A percentile compares a stretch with the other conserved stretches of the same genome.
Evolutionary conservation across 1,284 basidiomycete genomes (phyloP).

Genomic region (Ganoderma resinaceum): DNA sequence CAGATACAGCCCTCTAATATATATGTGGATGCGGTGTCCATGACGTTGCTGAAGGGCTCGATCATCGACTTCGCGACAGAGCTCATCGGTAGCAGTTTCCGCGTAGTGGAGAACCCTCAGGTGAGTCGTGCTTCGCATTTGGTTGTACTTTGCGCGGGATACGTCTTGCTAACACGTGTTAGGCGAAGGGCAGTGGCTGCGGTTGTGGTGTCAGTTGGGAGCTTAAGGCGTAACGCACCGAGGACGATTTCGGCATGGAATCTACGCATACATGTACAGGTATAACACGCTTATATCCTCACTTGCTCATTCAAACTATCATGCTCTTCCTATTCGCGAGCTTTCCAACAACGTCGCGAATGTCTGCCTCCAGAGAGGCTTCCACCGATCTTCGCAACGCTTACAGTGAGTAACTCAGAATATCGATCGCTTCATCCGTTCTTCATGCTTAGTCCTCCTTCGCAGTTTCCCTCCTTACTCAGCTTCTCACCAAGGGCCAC

Average conservation of each 20-base stretch:
- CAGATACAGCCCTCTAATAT: slow-evolving; percentile 74
- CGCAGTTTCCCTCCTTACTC: neutral
- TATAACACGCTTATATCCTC: neutral
- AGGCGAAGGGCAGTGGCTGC: slow-evolving; percentile 20
- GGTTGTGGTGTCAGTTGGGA: slow-evolving; percentile 25
- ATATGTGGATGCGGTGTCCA: slow-evolving; percentile 82
- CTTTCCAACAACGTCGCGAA: neutral
- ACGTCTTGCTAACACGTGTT: neutral
- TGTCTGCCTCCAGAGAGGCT: neutral
- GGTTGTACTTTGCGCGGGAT: neutral
- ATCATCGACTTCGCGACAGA: slow-evolving; percentile 91
- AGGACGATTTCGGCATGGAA: neutral
- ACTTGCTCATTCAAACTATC: neutral
- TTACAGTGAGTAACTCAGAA: neutral
- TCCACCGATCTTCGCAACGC: neutral
- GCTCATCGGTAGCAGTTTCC: slow-evolving; percentile 88
- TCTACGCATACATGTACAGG: slow-evolving; percentile 1
- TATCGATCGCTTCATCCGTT: neutral
- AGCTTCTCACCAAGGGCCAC: neutral
- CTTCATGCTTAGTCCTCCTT: neutral
- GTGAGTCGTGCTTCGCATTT: slow-evolving; percentile 16
- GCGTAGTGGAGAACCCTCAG: slow-evolving; percentile 83
- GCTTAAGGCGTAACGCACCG: slow-evolving; percentile 8
- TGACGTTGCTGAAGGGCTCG: slow-evolving; percentile 81
- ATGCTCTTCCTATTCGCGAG: neutral